phyloP scores from a whole-genome alignment of 2,329 filamentous ascomycete genomes.

The Ophiosphaerella korrae region DNA sequence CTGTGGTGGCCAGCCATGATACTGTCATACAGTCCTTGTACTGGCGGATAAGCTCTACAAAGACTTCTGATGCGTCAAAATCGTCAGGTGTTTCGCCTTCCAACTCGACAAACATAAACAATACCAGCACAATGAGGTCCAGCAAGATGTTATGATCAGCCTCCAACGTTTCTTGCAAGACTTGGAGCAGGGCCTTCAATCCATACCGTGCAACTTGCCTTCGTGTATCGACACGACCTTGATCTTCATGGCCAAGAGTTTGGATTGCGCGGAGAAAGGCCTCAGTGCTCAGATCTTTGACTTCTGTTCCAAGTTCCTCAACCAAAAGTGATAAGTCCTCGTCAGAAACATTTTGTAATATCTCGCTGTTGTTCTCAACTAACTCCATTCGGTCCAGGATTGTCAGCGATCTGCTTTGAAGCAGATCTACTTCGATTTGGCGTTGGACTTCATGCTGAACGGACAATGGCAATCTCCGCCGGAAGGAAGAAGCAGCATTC shows the following conservation, averaged over 20 bases:
- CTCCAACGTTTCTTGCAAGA: slow-evolving; percentile 78
- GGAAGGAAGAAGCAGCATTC: slow-evolving; percentile 71
- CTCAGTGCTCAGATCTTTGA: slow-evolving; percentile 54
- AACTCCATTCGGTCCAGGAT: slow-evolving; percentile 72
- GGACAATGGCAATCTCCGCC: slow-evolving; percentile 71
- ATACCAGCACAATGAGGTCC: slow-evolving; percentile 79
- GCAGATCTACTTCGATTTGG: slow-evolving; percentile 73
- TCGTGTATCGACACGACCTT: slow-evolving; percentile 48
- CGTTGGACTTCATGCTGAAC: slow-evolving; percentile 71
- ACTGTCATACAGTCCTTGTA: slow-evolving; percentile 45
- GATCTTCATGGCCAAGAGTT: slow-evolving; percentile 50
- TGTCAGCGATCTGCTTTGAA: slow-evolving; percentile 67
- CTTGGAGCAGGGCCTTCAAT: slow-evolving; percentile 72
- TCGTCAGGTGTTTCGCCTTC: slow-evolving; percentile 71
- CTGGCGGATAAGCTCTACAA: slow-evolving; percentile 64
- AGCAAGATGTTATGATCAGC: slow-evolving; percentile 76
- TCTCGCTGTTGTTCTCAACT: slow-evolving; percentile 79
- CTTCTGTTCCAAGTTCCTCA: slow-evolving; percentile 63
- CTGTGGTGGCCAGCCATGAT: slow-evolving; percentile 42
- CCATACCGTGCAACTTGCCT: slow-evolving; percentile 73
- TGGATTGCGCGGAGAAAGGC: slow-evolving; percentile 59
- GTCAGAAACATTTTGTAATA: slow-evolving; percentile 79
- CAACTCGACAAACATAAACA: slow-evolving; percentile 75
- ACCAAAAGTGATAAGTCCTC: slow-evolving; percentile 66
- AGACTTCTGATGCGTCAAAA: slow-evolving; percentile 65